phyloP scores from a whole-genome alignment of 805 yeast species.

The Kazachstania psychrophila region DNA sequence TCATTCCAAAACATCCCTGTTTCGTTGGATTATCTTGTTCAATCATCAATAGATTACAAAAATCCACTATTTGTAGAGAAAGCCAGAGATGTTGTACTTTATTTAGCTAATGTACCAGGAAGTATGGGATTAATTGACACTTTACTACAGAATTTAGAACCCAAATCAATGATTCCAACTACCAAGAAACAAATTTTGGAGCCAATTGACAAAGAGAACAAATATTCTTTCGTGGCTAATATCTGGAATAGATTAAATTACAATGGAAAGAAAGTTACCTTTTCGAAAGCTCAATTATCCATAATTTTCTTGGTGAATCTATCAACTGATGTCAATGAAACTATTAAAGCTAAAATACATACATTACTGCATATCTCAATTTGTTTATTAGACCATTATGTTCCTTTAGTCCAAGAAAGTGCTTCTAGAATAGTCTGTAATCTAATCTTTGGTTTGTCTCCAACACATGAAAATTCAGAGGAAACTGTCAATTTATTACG shows the following conservation, averaged over 20 bases:
- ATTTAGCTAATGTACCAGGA: slow-evolving; percentile 47
- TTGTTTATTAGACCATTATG: slow-evolving; percentile 80
- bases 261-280: slow-evolving; percentile 58
- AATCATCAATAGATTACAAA: slow-evolving; percentile 57
- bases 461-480: slow-evolving; percentile 43
- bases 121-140: slow-evolving; percentile 49
- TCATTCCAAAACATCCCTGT: slow-evolving; percentile 59
- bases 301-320: slow-evolving; percentile 78
- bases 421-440: slow-evolving; percentile 70
- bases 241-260: slow-evolving; percentile 47
- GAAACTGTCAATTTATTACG: slow-evolving; percentile 51
- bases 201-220: slow-evolving; percentile 30
- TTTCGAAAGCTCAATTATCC: slow-evolving; percentile 82
- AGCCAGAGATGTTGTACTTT: slow-evolving; percentile 74
- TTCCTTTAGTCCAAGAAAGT: slow-evolving; percentile 73
- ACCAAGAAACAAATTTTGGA: slow-evolving; percentile 34
- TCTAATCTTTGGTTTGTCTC: slow-evolving; percentile 52
- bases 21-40: slow-evolving; percentile 60
- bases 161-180: slow-evolving; percentile 81
- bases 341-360: slow-evolving; percentile 53
- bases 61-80: slow-evolving; percentile 68
- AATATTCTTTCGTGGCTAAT: slow-evolving; percentile 70
- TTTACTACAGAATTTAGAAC: slow-evolving; percentile 62
- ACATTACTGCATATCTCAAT: slow-evolving; percentile 69
- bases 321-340: slow-evolving; percentile 55